Conservation (phyloP, 2,329 filamentous ascomycete genomes). For the Myriosclerotinia scirpicola region DNA sequence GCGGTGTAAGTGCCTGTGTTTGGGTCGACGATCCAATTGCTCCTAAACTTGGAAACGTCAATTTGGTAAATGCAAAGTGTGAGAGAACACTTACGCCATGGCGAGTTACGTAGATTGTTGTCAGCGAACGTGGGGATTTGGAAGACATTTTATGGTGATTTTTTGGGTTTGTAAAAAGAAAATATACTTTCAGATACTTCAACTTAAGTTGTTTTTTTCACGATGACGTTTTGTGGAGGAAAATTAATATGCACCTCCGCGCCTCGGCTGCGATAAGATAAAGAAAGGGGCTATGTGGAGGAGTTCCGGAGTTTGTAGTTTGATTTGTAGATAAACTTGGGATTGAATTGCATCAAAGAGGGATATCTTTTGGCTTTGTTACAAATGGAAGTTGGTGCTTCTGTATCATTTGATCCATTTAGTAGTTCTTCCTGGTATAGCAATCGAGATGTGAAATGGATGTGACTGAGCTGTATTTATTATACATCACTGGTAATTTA, state of each 20-base stretch:
- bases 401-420: slow-evolving; percentile 9
- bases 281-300: slow-evolving; percentile 32
- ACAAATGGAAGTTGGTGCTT: not conserved
- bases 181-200: slow-evolving; percentile 42
- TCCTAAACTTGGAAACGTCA: slow-evolving; percentile 67
- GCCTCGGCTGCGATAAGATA: slow-evolving; percentile 24
- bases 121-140: slow-evolving; percentile 19
- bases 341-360: not conserved
- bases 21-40: slow-evolving; percentile 84
- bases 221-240: slow-evolving; percentile 18
- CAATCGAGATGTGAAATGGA: not conserved
- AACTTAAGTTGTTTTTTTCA: slow-evolving; percentile 10
- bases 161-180: slow-evolving; percentile 5
- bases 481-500: slow-evolving; percentile 2
- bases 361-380: not conserved
- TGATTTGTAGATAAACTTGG: too few relatives aligned
- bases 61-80: slow-evolving; percentile 25
- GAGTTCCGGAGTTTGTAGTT: slow-evolving; percentile 4
- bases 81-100: slow-evolving; percentile 63
- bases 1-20: slow-evolving; percentile 75
- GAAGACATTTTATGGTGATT: slow-evolving; percentile 7
- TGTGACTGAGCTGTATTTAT: not conserved
- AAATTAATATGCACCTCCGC: slow-evolving; percentile 15
- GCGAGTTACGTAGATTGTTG: slow-evolving; percentile 67
- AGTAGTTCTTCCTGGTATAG: not conserved